Evolutionary conservation across 2,329 filamentous ascomycete genomes (phyloP), one percentile per base, ranked within the genome.

Genomic region (Pseudophaeomoniella oleicola): DNA sequence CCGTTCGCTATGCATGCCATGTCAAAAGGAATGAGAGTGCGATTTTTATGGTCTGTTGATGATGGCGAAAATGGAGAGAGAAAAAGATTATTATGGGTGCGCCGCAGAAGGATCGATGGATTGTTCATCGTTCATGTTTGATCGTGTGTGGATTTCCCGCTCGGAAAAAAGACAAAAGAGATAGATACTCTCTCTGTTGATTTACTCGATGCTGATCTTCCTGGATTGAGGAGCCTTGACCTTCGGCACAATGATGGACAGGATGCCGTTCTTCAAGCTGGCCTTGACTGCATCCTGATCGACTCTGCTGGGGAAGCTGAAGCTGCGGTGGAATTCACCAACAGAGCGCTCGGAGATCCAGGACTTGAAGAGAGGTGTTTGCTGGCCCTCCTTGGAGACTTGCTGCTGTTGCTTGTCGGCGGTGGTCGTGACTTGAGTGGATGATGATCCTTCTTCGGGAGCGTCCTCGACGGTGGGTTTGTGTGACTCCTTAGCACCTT

Each of bases 271-370:
- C 60, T 71, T 75, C 53, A 78, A 50, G 37, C 57, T 68, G 14
- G 73, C 73, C 56, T 67, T 72, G 46, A 77, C 72, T n/a, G 55
- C 59, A 19, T 77, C 71, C 49, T 75, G 71, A 44, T 75, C 64
- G 35, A 78, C 66, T 19, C 65, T 58, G 2, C 57, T 55, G 2
- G 73, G 71, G 60, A 78, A 77, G 40, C 56, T 61, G 55, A 78
- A 77, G 34, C 60, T 63, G 47, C 73, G 66, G 41, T 68, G 63
- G 57, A 78, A 78, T 37, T 70, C 64, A 44, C 73, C 73, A 10
- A 73, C 59, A 1, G 63, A 65, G 46, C 73, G 69, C 54, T 78
- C 73, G 37, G 59, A 65, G 37, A 74, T 63, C 73, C 72, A 77
- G 58, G 69, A 76, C 44, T 63, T 66, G 35, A 61, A 44, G 27